phyloP scores from a whole-genome alignment of 2,329 filamentous ascomycete genomes.

The Colletotrichum camelliae region DNA sequence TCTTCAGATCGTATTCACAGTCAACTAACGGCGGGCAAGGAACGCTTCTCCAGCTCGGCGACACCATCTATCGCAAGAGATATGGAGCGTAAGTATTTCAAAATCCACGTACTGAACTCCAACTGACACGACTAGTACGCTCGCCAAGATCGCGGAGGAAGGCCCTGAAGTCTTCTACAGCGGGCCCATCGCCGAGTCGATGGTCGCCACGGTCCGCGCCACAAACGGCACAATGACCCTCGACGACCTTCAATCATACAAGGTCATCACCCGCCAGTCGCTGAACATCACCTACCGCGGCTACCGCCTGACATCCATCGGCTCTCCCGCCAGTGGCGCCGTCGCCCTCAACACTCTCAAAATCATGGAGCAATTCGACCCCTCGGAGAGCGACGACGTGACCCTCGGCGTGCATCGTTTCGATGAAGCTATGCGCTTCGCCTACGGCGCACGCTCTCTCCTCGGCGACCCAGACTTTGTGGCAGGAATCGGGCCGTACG shows the following conservation, averaged over 20 bases:
- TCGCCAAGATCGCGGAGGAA: slow-evolving; percentile 76
- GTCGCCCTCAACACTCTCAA: slow-evolving; percentile 81
- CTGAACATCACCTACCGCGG: slow-evolving; percentile 71
- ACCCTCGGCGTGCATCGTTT: slow-evolving; percentile 82
- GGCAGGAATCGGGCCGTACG: slow-evolving; percentile 63
- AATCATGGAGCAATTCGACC: slow-evolving; percentile 77
- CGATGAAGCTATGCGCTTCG: slow-evolving; percentile 89
- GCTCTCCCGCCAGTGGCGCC: slow-evolving; percentile 79
- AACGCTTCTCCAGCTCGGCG: slow-evolving; percentile 71
- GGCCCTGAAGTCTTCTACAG: slow-evolving; percentile 79
- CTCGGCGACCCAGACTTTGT: slow-evolving; percentile 86
- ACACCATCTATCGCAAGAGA: slow-evolving; percentile 79
- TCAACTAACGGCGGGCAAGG: slow-evolving; percentile 41
- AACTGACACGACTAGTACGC: slow-evolving; percentile 49
- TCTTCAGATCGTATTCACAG: not conserved
- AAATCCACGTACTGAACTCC: not conserved
- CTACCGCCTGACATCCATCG: slow-evolving; percentile 71
- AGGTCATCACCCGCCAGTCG: slow-evolving; percentile 67
- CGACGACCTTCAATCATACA: slow-evolving; percentile 77
- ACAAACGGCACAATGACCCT: slow-evolving; percentile 86
- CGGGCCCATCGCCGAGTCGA: slow-evolving; percentile 77
- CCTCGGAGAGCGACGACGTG: slow-evolving; percentile 54
- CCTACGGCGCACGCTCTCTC: slow-evolving; percentile 78
- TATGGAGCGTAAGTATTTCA: slow-evolving; percentile 62
- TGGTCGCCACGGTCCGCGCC: slow-evolving; percentile 70